These are phyloP conservation scores for Yamadazyma dushanensis DNA, from an alignment of 1,139 yeast genomes.

Conservation along the genomic window DNA sequence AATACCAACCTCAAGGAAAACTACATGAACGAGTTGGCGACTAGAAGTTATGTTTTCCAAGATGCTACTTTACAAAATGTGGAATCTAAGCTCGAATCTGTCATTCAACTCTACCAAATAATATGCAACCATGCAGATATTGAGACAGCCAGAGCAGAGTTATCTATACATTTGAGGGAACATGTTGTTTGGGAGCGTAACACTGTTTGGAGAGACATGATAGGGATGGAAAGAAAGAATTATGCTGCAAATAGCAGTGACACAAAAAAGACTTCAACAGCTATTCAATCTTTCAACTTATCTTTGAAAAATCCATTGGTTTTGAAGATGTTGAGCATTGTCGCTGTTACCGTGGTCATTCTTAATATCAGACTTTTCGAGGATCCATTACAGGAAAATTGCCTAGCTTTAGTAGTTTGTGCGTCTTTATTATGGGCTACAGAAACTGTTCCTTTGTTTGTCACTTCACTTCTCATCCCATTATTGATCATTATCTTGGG, in stretches of 20 bases:
- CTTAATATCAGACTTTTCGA: constrained; percentile 57
- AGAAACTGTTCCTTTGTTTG: constrained; percentile 86
- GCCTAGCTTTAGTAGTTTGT: constrained; percentile 67
- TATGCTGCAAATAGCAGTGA: constrained; percentile 34
- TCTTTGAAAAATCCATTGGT: constrained; percentile 43
- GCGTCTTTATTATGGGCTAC: constrained; percentile 81
- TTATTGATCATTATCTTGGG: constrained; percentile 71
- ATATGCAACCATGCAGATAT: constrained; percentile 45
- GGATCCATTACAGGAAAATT: constrained; percentile 60
- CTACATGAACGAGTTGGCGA: constrained; percentile 34
- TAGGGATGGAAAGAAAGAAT: constrained; percentile 73
- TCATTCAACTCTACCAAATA: constrained; percentile 39
- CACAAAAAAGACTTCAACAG: constrained; percentile 15
- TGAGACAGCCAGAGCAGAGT: constrained; percentile 46
- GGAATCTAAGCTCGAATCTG: constrained; percentile 39
- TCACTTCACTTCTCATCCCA: constrained; percentile 81
- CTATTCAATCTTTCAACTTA: constrained; percentile 31
- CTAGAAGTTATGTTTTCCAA: constrained; percentile 35
- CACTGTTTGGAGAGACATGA: constrained; percentile 96
- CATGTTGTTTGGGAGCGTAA: constrained; percentile 88
- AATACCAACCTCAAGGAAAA: constrained; percentile 40
- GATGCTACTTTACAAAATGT: constrained; percentile 43
- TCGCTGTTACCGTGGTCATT: constrained; percentile 45
- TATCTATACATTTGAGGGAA: constrained; percentile 64
- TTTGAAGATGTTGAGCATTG: constrained; percentile 46